Evolutionary conservation across 805 yeast species (phyloP).

Genomic region (Candida coquimbonensis): DNA sequence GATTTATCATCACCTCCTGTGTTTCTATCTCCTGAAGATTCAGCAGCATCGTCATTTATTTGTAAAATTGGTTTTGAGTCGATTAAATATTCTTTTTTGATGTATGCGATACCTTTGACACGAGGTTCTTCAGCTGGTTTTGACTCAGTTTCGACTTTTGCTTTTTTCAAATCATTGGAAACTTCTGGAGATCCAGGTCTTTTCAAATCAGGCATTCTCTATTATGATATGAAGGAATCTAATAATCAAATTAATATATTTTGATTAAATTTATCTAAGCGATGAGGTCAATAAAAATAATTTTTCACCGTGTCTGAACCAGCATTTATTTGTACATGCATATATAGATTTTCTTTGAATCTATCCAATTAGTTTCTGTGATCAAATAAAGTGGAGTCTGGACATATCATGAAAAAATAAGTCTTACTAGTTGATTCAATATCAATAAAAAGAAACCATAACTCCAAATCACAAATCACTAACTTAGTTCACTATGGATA

Average conservation of each 20-base stretch:
- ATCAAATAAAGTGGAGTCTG: no score
- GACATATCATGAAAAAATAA: no score
- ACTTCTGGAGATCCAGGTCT: constrained; percentile 16
- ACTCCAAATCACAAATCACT: no score
- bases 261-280: background rate
- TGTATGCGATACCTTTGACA: constrained; percentile 56
- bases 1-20: constrained; percentile 27
- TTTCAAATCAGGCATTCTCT: constrained; percentile 6
- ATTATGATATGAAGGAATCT: no score
- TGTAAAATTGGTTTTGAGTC: constrained; percentile 18
- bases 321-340: no score
- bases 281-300: constrained; percentile 3
- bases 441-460: no score
- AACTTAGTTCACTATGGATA: no score
- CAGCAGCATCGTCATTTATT: constrained; percentile 42
- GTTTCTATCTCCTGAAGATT: constrained; percentile 31
- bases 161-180: background rate
- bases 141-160: no score
- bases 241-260: background rate
- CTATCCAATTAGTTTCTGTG: no score
- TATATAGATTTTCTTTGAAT: no score
- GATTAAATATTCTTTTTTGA: constrained; percentile 65
- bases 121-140: constrained; percentile 2
- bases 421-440: no score
- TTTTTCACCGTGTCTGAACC: background rate